Base-by-base conservation (phyloP, 257 asterid genomes). In the Cynanchum wilfordii region DNA sequence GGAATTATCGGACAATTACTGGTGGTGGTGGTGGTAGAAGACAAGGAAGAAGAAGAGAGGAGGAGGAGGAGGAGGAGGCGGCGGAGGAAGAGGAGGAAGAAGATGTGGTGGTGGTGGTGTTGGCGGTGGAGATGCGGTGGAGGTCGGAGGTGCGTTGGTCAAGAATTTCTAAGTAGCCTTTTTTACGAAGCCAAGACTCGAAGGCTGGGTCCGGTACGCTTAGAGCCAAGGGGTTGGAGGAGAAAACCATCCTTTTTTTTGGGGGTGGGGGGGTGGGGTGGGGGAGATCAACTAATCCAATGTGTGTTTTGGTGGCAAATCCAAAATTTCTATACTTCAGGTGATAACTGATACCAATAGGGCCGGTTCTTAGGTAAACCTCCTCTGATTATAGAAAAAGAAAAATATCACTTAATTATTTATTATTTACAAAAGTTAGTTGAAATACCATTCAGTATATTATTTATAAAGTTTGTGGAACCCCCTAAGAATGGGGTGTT, bases 171-270 rank as follows among this genome's bases (percentile, higher is more conserved):
- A 92, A 96, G 87, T 86, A 92, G 77, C 93, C 96, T 79, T 89
- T 85, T 74, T 92, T 92, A 25, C 98, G 96, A 79, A 89, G 92
- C 98, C 98, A 92, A 19, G 96, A 79, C 76, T 93, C 98, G 81
- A 93, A 93, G 19, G 78, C 87, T 76, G 87, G 84, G 76, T 89
- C 98, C 69, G 97, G 93, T 68, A 93, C 96, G 82, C 96, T 87
- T 3, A 93, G 87, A 55, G 98, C 86, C 40, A 93, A 76, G 27
- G 98, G 98, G 84, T 92, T 92, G 64, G 96, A 87, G 50, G 82
- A 71, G 79, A 92, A 92, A 10, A 78, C 87, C 98, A 89, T 68
- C 24, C n/a, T n/a, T n/a, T n/a, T n/a, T n/a, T n/a, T n/a, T n/a
- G n/a, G n/a, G n/a, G n/a, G n/a, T n/a, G n/a, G n/a, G n/a, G n/a